Percentiles rank a stretch among this genome's conserved stretches.
Evolutionary conservation across 306 rosid species (phyloP).

Genomic region (Cicer chorassanicum): DNA sequence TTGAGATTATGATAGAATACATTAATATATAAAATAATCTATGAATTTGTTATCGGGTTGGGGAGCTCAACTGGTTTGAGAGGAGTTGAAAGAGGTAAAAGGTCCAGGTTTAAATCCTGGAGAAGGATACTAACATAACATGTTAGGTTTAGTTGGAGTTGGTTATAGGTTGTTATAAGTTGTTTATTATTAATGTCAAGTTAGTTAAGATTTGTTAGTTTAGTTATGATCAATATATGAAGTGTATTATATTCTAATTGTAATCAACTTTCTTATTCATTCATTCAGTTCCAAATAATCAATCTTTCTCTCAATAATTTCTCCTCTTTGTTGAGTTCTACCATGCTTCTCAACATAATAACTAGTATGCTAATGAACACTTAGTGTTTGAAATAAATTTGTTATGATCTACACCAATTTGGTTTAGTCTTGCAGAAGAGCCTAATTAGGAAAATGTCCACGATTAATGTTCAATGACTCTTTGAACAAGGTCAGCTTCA

Average conservation of each 20-base stretch:
- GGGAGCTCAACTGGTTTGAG: not conserved
- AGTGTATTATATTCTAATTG: too few relatives aligned
- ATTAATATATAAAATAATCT: not conserved
- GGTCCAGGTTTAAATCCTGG: not conserved
- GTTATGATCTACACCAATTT: not conserved
- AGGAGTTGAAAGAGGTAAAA: not conserved
- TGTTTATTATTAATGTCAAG: too few relatives aligned
- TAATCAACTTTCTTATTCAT: too few relatives aligned
- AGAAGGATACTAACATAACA: not conserved
- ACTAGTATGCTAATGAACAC: not conserved
- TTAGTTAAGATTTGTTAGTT: too few relatives aligned
- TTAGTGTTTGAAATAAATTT: not conserved
- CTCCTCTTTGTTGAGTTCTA: too few relatives aligned
- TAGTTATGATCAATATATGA: too few relatives aligned
- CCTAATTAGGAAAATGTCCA: not conserved
- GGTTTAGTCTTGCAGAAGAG: not conserved
- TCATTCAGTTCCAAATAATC: too few relatives aligned
- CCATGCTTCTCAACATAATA: too few relatives aligned
- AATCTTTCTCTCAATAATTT: too few relatives aligned
- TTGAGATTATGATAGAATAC: not conserved
- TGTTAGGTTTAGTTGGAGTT: too few relatives aligned
- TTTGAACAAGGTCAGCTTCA: not conserved
- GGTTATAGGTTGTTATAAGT: too few relatives aligned
- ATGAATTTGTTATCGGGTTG: not conserved
- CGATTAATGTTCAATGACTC: not conserved